Percentiles rank a stretch among this genome's conserved stretches.
These are phyloP conservation scores for Bolboschoenus planiculmis DNA, from an alignment of 176 grass and related monocot genomes.

Conservation along the genomic window DNA sequence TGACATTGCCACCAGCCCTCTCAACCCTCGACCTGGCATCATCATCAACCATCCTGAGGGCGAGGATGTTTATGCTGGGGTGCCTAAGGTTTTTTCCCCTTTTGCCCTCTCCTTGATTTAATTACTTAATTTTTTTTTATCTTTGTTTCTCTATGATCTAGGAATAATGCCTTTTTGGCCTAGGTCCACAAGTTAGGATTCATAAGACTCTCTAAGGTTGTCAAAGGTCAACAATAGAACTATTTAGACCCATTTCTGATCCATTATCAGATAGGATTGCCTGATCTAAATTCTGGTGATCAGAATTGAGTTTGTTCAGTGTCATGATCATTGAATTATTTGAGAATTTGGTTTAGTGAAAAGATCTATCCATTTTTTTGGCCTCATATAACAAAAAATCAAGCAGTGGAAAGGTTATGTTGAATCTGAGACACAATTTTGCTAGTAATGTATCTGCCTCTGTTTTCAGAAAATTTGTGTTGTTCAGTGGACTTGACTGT, in stretches of 20 bases:
- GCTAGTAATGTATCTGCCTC: not conserved
- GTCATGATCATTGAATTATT: not conserved
- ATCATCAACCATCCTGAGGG: conserved; percentile 88
- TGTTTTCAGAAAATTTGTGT: not conserved
- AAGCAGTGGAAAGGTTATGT: not conserved
- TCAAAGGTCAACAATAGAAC: not conserved
- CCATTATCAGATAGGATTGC: not conserved
- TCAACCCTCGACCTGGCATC: conserved; percentile 61
- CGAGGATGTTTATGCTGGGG: conserved; percentile 65
- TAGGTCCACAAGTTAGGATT: not conserved
- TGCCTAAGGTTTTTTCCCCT: conserved; percentile 61
- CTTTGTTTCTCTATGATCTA: not conserved
- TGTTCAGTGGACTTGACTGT: not conserved
- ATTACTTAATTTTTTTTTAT: conserved; percentile 5
- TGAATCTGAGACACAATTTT: not conserved
- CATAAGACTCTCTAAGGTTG: not conserved
- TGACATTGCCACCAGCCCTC: conserved; percentile 52
- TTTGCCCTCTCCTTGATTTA: not conserved
- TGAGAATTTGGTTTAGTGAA: not conserved
- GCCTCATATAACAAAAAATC: not conserved
- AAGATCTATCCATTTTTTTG: not conserved
- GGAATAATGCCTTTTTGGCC: not conserved
- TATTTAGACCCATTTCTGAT: not conserved
- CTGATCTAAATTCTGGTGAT: not conserved
- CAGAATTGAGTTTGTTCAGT: not conserved